phyloP scores from a whole-genome alignment of 1,139 yeast species.

The Pichia sp. region DNA sequence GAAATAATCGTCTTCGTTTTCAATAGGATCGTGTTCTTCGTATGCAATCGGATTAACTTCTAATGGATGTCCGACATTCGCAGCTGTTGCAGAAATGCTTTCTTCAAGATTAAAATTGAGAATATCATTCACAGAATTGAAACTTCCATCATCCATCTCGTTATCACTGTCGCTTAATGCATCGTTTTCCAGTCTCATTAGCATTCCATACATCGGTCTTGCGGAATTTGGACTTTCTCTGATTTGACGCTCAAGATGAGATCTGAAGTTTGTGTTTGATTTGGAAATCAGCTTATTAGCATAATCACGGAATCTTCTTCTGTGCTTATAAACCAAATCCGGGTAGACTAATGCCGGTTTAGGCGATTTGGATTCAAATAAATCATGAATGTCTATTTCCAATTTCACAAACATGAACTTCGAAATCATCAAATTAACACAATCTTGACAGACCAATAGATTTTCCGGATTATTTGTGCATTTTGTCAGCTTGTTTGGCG shows the following conservation, averaged over 20 bases:
- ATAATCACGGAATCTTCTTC: slow-evolving; percentile 13
- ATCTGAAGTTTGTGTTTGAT: slow-evolving; percentile 6
- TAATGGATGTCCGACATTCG: not conserved
- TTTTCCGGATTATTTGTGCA: slow-evolving; percentile 32
- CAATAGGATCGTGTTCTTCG: not conserved
- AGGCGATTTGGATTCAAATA: too few relatives aligned
- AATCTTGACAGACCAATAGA: slow-evolving; percentile 29
- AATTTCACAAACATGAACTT: slow-evolving; percentile 30
- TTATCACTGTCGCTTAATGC: too few relatives aligned
- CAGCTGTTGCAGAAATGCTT: not conserved
- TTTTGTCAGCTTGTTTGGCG: slow-evolving; percentile 27
- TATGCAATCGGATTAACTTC: not conserved
- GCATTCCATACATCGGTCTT: not conserved
- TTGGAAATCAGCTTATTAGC: slow-evolving; percentile 5
- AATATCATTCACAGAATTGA: slow-evolving; percentile 5
- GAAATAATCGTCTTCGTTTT: slow-evolving; percentile 5
- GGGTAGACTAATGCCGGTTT: slow-evolving; percentile 6
- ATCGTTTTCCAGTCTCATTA: too few relatives aligned
- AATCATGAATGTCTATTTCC: slow-evolving; percentile 26
- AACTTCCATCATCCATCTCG: not conserved
- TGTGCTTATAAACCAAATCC: slow-evolving; percentile 14
- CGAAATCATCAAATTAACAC: slow-evolving; percentile 23
- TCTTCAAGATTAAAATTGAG: slow-evolving; percentile 19
- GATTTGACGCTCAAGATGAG: slow-evolving; percentile 5
- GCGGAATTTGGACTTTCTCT: not conserved